Conservation (phyloP, 1,284 basidiomycete species). For the Microbotryum lychnidis-dioicae region DNA sequence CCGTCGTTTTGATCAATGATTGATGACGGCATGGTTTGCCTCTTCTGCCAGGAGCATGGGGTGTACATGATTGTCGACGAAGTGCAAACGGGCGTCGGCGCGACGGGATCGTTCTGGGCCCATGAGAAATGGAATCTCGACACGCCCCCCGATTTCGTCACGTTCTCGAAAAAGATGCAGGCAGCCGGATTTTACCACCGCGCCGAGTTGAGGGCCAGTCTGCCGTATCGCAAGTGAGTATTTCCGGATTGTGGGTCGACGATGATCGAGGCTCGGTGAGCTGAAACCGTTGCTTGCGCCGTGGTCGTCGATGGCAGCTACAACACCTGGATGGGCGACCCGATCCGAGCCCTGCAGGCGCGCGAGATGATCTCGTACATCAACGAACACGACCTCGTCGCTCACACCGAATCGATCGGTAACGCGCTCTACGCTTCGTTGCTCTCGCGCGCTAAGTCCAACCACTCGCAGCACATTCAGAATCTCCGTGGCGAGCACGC, state of each 20-base stretch:
- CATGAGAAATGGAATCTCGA: slow-evolving; percentile 49
- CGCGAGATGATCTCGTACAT: slow-evolving; percentile 47
- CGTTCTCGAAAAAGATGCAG: slow-evolving; percentile 49
- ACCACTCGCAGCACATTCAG: slow-evolving; percentile 33
- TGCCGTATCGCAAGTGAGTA: slow-evolving; percentile 46
- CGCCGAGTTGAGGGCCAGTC: slow-evolving; percentile 44
- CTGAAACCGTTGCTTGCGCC: neutral
- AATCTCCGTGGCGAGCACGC: slow-evolving; percentile 46
- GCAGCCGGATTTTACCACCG: slow-evolving; percentile 48
- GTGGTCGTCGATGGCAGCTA: slow-evolving; percentile 11
- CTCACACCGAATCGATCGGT: neutral
- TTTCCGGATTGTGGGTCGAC: slow-evolving; percentile 14
- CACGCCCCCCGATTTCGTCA: slow-evolving; percentile 48
- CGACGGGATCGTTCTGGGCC: slow-evolving; percentile 52
- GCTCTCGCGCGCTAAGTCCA: slow-evolving; percentile 33
- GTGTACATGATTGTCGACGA: slow-evolving; percentile 50
- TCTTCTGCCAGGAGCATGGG: slow-evolving; percentile 39
- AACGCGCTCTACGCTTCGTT: slow-evolving; percentile 34
- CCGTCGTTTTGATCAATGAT: neutral
- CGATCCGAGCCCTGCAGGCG: slow-evolving; percentile 48
- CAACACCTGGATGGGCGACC: slow-evolving; percentile 44
- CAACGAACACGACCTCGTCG: slow-evolving; percentile 40
- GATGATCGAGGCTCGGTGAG: slow-evolving; percentile 5
- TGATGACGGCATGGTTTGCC: neutral
- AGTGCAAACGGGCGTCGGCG: slow-evolving; percentile 48